phyloP scores from a whole-genome alignment of 768 basidiomycete species.

The Inosperma sp. region DNA sequence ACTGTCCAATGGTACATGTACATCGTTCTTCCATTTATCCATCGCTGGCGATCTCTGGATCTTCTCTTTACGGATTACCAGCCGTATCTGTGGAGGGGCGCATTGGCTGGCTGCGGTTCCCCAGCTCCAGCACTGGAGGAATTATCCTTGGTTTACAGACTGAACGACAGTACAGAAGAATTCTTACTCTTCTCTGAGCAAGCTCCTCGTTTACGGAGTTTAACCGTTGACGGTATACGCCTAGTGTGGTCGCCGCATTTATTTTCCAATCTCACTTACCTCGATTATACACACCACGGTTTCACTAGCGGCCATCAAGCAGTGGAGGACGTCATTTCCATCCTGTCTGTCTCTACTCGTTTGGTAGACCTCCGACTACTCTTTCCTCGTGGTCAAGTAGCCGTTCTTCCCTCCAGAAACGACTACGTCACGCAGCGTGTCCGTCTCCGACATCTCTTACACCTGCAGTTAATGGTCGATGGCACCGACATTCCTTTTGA shows the following conservation, averaged over 20 bases:
- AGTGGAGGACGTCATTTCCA: conserved; percentile 51
- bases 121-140: conserved; percentile 42
- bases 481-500: conserved; percentile 59
- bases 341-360: conserved; percentile 50
- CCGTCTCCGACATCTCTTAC: conserved; percentile 41
- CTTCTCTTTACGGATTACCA: conserved; percentile 51
- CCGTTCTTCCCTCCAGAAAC: conserved; percentile 23
- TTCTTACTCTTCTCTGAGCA: conserved; percentile 59
- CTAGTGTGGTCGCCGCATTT: conserved; percentile 59
- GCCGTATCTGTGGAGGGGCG: conserved; percentile 66
- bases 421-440: conserved; percentile 31
- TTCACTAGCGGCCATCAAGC: conserved; percentile 56
- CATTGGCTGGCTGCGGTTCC: conserved; percentile 51
- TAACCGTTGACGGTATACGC: conserved; percentile 60
- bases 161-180: conserved; percentile 66
- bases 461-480: conserved; percentile 48
- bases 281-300: conserved; percentile 72
- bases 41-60: conserved; percentile 58
- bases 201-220: conserved; percentile 51
- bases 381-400: conserved; percentile 41
- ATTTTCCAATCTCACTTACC: conserved; percentile 54
- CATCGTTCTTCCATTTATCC: conserved; percentile 46
- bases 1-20: conserved; percentile 60
- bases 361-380: conserved; percentile 53
- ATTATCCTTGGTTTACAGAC: conserved; percentile 52